Conservation (phyloP, 805 yeast genomes). For the Monosporozyma yasuniensis region DNA sequence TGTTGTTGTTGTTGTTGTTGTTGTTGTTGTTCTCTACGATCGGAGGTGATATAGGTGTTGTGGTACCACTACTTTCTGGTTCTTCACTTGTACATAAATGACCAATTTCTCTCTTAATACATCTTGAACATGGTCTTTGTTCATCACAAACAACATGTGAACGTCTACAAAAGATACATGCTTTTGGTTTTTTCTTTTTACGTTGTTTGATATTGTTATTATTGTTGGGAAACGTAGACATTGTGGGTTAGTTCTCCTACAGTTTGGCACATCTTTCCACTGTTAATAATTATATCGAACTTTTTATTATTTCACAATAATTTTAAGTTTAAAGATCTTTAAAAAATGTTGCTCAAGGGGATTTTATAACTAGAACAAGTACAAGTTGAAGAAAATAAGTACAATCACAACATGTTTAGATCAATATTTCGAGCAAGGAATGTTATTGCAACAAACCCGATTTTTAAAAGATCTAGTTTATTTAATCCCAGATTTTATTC, state of each 20-base stretch:
- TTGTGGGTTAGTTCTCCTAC: not conserved
- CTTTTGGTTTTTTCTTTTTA: constrained; percentile 25
- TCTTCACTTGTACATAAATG: constrained; percentile 73
- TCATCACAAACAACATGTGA: constrained; percentile 93
- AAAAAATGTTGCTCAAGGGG: no score
- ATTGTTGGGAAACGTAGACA: not conserved
- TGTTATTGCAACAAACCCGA: not conserved
- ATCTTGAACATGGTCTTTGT: constrained; percentile 58
- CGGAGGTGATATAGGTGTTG: not conserved
- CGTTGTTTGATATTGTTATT: not conserved
- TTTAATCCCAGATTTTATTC: not conserved
- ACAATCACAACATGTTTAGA: not conserved
- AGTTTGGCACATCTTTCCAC: not conserved
- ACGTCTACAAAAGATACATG: constrained; percentile 86
- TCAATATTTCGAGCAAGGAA: not conserved
- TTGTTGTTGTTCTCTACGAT: not conserved
- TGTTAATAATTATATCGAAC: no score
- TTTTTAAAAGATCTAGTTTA: not conserved
- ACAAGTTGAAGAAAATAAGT: not conserved
- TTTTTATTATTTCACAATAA: no score
- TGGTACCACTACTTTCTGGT: not conserved
- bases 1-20: not conserved
- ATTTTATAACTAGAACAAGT: no score
- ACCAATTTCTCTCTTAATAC: constrained; percentile 79
- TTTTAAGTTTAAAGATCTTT: no score